Percentiles rank a stretch among this genome's conserved stretches.
Conservation (phyloP, 805 yeast species). For the Ogataea kodamae region DNA sequence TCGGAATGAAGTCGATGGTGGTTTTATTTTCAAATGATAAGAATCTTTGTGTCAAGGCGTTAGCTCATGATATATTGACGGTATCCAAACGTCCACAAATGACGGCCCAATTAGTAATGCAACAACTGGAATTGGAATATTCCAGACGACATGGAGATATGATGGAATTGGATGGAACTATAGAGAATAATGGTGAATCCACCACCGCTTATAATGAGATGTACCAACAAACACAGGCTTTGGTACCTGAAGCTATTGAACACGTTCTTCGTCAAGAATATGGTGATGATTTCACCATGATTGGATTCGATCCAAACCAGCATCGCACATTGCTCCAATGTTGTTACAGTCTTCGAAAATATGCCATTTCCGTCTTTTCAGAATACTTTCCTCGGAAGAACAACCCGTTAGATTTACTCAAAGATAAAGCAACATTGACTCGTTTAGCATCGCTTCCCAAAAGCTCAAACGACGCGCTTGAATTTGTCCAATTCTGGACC, state of each 20-base stretch:
- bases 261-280: constrained; percentile 50
- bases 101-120: constrained; percentile 43
- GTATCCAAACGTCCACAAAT: constrained; percentile 48
- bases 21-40: constrained; percentile 77
- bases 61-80: constrained; percentile 62
- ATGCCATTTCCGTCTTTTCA: constrained; percentile 56
- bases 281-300: constrained; percentile 52
- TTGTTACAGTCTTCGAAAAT: constrained; percentile 40
- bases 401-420: constrained; percentile 21
- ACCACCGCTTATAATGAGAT: constrained; percentile 21
- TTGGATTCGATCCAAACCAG: constrained; percentile 43
- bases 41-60: constrained; percentile 75
- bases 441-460: constrained; percentile 28
- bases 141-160: constrained; percentile 14
- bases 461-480: constrained; percentile 27
- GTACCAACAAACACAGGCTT: constrained; percentile 38
- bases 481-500: constrained; percentile 53
- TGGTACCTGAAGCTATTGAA: constrained; percentile 47
- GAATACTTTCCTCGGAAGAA: constrained; percentile 37
- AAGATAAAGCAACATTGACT: constrained; percentile 19
- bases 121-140: constrained; percentile 28
- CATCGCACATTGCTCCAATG: constrained; percentile 41
- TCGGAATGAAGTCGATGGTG: constrained; percentile 44
- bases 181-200: constrained; percentile 8
- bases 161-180: constrained; percentile 14